Percentiles rank a stretch among this genome's conserved stretches.
These are phyloP conservation scores for Termitomyces heimii DNA, from an alignment of 768 basidiomycete species.

Conservation along the genomic window DNA sequence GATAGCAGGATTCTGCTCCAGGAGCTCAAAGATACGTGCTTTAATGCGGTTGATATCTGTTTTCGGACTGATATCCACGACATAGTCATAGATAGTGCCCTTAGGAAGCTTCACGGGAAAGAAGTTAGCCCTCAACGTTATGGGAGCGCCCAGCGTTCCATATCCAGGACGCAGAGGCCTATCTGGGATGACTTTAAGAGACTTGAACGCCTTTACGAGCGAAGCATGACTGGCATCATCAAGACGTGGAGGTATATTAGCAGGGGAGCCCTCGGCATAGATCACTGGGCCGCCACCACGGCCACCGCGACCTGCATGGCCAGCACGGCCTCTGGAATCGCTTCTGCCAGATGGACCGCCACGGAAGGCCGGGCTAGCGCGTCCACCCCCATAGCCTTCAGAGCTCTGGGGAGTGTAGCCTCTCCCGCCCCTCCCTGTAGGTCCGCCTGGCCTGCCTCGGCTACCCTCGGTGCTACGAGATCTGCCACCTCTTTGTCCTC, in stretches of 20 bases:
- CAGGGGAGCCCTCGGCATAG: conserved; percentile 28
- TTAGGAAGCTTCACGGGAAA: conserved; percentile 47
- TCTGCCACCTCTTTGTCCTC: conserved; percentile 17
- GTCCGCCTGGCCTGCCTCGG: conserved; percentile 9
- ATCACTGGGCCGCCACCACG: conserved; percentile 29
- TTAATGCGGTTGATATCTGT: conserved; percentile 38
- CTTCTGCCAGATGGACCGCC: conserved; percentile 20
- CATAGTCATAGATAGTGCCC: conserved; percentile 49
- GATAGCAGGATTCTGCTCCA: conserved; percentile 37
- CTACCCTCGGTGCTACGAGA: conserved; percentile 8
- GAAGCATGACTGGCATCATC: conserved; percentile 24
- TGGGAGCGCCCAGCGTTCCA: conserved; percentile 41
- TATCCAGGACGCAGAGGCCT: conserved; percentile 52
- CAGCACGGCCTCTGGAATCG: conserved; percentile 17
- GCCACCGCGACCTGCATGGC: conserved; percentile 17
- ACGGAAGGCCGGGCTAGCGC: conserved; percentile 15
- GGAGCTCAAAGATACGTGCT: conserved; percentile 46
- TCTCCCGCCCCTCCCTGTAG: conserved; percentile 13
- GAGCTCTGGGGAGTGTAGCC: conserved; percentile 10
- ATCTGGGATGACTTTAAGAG: conserved; percentile 23
- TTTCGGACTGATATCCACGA: conserved; percentile 43
- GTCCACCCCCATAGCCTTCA: conserved; percentile 13
- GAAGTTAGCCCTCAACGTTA: conserved; percentile 58
- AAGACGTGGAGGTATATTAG: conserved; percentile 30
- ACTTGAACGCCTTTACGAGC: conserved; percentile 34